These are phyloP conservation scores for Cornus kousa DNA, from an alignment of 148 eudicot species.

Conservation along the genomic window DNA sequence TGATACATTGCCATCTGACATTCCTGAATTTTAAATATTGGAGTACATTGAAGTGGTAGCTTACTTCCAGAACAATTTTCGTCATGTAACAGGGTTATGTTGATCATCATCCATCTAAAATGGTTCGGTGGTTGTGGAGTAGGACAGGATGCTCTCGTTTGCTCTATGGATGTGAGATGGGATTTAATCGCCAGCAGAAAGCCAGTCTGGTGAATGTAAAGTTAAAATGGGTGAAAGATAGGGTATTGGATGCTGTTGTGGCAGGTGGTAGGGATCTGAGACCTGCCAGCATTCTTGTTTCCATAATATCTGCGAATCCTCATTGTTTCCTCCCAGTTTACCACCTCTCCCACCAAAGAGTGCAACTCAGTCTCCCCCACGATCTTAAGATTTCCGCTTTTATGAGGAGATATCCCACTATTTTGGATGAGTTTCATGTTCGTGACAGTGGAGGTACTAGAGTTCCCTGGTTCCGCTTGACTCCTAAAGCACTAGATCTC, in stretches of 20 bases:
- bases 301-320: constrained; percentile 50
- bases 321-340: constrained; percentile 55
- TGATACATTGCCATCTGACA: too few species aligned
- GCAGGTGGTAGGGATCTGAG: constrained; percentile 25
- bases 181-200: constrained; percentile 49
- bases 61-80: too few species aligned
- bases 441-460: constrained; percentile 76
- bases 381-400: constrained; percentile 66
- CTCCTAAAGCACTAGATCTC: constrained; percentile 48
- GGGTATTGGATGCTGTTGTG: constrained; percentile 58
- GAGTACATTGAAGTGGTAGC: too few species aligned
- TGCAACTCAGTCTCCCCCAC: constrained; percentile 65
- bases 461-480: constrained; percentile 70
- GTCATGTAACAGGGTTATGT: too few species aligned
- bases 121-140: constrained; percentile 37
- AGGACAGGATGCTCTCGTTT: constrained; percentile 4
- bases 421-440: constrained; percentile 59
- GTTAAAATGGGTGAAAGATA: constrained; percentile 87
- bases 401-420: constrained; percentile 70
- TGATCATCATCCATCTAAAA: constrained; percentile 7
- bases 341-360: constrained; percentile 47
- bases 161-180: constrained; percentile 20
- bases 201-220: constrained; percentile 66
- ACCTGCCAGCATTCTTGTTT: constrained; percentile 55
- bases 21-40: too few species aligned